phyloP scores from a whole-genome alignment of 352 stramenopile genomes.

The Phytophthora crassamura region DNA sequence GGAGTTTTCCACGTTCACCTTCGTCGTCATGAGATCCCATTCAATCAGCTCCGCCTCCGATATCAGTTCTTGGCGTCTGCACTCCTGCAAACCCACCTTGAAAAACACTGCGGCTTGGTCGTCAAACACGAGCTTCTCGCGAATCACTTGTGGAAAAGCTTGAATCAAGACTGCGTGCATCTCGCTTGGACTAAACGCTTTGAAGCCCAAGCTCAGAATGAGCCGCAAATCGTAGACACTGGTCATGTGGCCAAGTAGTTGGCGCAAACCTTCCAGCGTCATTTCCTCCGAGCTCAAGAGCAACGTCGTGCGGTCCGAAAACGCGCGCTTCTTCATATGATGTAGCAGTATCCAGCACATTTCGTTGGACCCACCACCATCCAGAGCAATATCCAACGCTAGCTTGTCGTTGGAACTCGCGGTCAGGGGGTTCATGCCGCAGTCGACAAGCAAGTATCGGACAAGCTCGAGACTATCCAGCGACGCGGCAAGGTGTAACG shows the following conservation, averaged over 20 bases:
- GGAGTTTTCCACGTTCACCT: slow-evolving; percentile 45
- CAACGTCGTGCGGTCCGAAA: slow-evolving; percentile 7
- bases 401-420: slow-evolving; percentile 7
- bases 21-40: slow-evolving; percentile 39
- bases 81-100: slow-evolving; percentile 38
- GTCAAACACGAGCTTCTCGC: slow-evolving; percentile 42
- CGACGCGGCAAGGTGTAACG: slow-evolving; percentile 13
- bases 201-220: slow-evolving; percentile 28
- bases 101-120: slow-evolving; percentile 41
- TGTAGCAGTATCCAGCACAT: slow-evolving; percentile 12
- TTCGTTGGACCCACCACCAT: neutral
- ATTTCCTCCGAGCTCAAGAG: slow-evolving; percentile 6
- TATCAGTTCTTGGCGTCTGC: slow-evolving; percentile 13
- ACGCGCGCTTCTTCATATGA: slow-evolving; percentile 20
- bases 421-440: slow-evolving; percentile 12
- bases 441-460: slow-evolving; percentile 19
- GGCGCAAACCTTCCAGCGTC: slow-evolving; percentile 10
- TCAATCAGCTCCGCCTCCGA: slow-evolving; percentile 27
- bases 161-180: slow-evolving; percentile 26
- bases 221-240: slow-evolving; percentile 43
- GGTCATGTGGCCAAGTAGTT: slow-evolving; percentile 39
- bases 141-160: slow-evolving; percentile 38
- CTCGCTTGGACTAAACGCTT: slow-evolving; percentile 7
- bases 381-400: slow-evolving; percentile 8
- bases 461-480: neutral